Conservation (phyloP, 2,329 filamentous ascomycete genomes). For the Chrysoporthe austroafricana region DNA sequence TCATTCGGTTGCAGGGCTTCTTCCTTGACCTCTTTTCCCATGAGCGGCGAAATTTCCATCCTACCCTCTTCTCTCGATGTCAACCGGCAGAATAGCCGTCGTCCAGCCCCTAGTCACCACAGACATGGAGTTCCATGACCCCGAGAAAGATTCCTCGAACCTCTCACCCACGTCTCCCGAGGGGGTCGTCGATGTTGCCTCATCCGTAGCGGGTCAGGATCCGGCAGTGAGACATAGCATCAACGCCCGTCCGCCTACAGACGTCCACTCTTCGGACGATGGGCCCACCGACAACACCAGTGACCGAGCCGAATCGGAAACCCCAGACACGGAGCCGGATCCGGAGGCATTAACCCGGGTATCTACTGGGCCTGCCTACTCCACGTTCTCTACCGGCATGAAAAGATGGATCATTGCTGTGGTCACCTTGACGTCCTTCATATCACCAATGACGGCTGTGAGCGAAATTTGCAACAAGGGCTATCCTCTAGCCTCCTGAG, state of each 20-base stretch:
- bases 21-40: background rate
- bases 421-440: constrained; percentile 56
- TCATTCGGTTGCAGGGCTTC: constrained; percentile 8
- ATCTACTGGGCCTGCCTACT: constrained; percentile 46
- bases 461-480: background rate
- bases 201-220: constrained; percentile 22
- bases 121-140: constrained; percentile 16
- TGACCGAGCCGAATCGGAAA: constrained; percentile 18
- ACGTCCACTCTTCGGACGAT: constrained; percentile 19
- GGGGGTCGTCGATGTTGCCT: constrained; percentile 16
- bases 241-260: constrained; percentile 1
- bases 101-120: constrained; percentile 6
- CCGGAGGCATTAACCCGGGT: constrained; percentile 40
- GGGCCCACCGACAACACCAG: constrained; percentile 23
- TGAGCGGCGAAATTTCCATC: constrained; percentile 14
- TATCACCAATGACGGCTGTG: constrained; percentile 59
- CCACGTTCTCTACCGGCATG: constrained; percentile 44
- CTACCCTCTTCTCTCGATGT: constrained; percentile 2
- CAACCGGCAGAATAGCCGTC: constrained; percentile 13
- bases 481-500: background rate
- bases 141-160: constrained; percentile 6
- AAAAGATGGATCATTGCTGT: constrained; percentile 58
- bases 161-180: constrained; percentile 12
- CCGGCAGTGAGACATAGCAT: constrained; percentile 11
- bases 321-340: constrained; percentile 21